Percentiles rank a stretch among this genome's conserved stretches.
Evolutionary conservation across 163 green algal species (phyloP).

Genomic region (Scenedesmus sp.): DNA sequence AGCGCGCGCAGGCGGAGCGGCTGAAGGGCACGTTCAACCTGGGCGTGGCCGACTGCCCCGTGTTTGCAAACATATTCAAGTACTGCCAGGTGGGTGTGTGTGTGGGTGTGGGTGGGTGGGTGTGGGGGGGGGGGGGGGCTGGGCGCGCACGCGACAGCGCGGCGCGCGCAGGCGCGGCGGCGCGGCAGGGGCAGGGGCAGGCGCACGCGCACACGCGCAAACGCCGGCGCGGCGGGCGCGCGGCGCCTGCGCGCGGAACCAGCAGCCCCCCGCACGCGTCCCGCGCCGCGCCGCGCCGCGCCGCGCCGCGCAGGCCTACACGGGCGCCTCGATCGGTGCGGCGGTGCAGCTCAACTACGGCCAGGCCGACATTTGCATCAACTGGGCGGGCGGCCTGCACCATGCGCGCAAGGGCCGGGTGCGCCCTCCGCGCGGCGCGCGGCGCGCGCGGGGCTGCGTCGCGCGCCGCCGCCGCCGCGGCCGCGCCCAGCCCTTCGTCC

Average conservation of each 20-base stretch:
- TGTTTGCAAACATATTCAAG: slow-evolving; percentile 87
- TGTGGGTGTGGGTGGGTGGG: not conserved
- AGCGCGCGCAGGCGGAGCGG: slow-evolving; percentile 12
- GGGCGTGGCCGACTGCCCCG: slow-evolving; percentile 84
- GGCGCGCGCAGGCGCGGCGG: no score
- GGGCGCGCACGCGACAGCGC: no score
- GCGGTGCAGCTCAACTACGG: slow-evolving; percentile 85
- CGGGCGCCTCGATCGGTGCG: slow-evolving; percentile 86
- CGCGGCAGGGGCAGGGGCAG: no score
- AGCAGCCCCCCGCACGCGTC: no score
- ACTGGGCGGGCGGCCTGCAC: slow-evolving; percentile 93
- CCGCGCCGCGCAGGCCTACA: slow-evolving; percentile 68
- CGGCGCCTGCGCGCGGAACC: no score
- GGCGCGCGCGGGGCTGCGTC: no score
- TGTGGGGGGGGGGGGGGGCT: no score
- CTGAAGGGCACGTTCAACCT: slow-evolving; percentile 52
- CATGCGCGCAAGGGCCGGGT: slow-evolving; percentile 91
- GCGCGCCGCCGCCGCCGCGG: not conserved
- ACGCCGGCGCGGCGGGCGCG: no score
- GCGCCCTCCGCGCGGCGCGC: no score
- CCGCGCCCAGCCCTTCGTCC: no score
- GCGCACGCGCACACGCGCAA: no score
- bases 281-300: no score
- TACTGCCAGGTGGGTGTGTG: slow-evolving; percentile 76
- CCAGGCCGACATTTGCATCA: slow-evolving; percentile 85